phyloP scores from a whole-genome alignment of 768 basidiomycete species.

The Pleurotus citrinopileatus region DNA sequence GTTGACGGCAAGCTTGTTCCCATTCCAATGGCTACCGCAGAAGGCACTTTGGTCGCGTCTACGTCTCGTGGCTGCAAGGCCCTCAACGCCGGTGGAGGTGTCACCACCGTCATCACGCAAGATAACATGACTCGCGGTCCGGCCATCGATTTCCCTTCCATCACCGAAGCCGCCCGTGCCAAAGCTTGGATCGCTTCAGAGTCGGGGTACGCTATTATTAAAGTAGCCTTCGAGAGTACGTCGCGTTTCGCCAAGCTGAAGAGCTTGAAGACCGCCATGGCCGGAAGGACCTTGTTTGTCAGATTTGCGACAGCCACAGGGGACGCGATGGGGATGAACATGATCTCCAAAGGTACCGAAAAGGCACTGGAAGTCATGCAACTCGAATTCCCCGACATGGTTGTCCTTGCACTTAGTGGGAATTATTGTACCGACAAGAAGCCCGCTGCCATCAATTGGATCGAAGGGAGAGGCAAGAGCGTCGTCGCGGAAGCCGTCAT shows the following conservation, averaged over 20 bases:
- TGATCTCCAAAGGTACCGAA: constrained; percentile 99
- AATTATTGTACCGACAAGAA: constrained; percentile 99
- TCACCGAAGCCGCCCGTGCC: constrained; percentile 77
- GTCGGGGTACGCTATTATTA: constrained; percentile 73
- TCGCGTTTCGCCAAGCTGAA: constrained; percentile 89
- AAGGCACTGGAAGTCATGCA: constrained; percentile 83
- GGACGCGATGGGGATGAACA: constrained; percentile 99
- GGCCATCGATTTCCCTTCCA: constrained; percentile 88
- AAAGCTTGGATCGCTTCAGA: constrained; percentile 83
- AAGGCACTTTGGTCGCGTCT: constrained; percentile 96
- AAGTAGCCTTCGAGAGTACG: constrained; percentile 89
- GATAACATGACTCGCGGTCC: constrained; percentile 99
- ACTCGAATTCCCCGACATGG: constrained; percentile 85
- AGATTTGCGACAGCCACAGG: constrained; percentile 94
- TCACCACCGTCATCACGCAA: constrained; percentile 85
- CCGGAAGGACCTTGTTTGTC: constrained; percentile 90
- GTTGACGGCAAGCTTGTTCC: constrained; percentile 83
- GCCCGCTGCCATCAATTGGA: constrained; percentile 99
- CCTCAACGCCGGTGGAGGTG: constrained; percentile 93
- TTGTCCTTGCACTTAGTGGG: constrained; percentile 85
- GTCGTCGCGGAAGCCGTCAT: constrained; percentile 97
- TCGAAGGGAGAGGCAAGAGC: constrained; percentile 96
- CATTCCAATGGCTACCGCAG: constrained; percentile 99
- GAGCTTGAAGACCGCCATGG: constrained; percentile 83
- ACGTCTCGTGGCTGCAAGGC: constrained; percentile 98